Conservation (phyloP, 768 basidiomycete genomes). For the Boletus rubroflammeus region DNA sequence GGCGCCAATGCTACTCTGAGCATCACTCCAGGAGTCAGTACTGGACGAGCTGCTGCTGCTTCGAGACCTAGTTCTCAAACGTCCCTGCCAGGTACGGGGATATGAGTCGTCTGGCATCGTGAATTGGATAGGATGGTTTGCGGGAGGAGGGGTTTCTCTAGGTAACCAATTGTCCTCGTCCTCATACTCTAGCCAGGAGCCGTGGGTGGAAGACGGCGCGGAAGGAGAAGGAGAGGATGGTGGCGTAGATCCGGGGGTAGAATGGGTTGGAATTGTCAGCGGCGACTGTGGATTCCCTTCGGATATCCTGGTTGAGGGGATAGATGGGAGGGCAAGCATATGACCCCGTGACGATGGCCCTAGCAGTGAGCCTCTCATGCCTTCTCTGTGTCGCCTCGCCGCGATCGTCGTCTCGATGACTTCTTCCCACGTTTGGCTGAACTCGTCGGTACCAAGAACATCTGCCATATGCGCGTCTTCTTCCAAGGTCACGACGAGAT, state of each 20-base stretch:
- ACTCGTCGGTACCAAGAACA: neutral
- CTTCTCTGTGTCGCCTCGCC: slow-evolving; percentile 2
- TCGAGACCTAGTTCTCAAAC: slow-evolving; percentile 1
- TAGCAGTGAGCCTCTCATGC: neutral
- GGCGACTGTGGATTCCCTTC: slow-evolving; percentile 23
- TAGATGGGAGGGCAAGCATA: slow-evolving; percentile 24
- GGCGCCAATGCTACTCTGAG: slow-evolving; percentile 15
- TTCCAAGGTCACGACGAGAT: slow-evolving; percentile 11
- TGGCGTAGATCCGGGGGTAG: slow-evolving; percentile 11
- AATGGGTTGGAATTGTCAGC: slow-evolving; percentile 20
- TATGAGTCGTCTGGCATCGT: neutral
- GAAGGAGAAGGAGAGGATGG: slow-evolving; percentile 20
- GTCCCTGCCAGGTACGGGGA: neutral
- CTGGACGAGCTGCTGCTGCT: slow-evolving; percentile 12
- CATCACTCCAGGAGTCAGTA: slow-evolving; percentile 29
- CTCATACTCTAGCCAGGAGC: slow-evolving; percentile 9
- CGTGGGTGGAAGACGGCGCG: slow-evolving; percentile 4
- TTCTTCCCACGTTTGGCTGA: slow-evolving; percentile 12
- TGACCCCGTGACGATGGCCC: slow-evolving; percentile 2
- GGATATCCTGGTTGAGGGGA: slow-evolving; percentile 24
- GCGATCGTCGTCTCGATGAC: slow-evolving; percentile 10
- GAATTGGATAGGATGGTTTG: neutral
- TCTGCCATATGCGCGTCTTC: slow-evolving; percentile 15
- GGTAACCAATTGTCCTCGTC: slow-evolving; percentile 11
- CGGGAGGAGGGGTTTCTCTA: neutral